A percentile compares a stretch with the other conserved stretches of the same genome.
These are phyloP conservation scores for Liquidambar formosana DNA, from an alignment of 164 flowering plant genomes.

Conservation along the genomic window DNA sequence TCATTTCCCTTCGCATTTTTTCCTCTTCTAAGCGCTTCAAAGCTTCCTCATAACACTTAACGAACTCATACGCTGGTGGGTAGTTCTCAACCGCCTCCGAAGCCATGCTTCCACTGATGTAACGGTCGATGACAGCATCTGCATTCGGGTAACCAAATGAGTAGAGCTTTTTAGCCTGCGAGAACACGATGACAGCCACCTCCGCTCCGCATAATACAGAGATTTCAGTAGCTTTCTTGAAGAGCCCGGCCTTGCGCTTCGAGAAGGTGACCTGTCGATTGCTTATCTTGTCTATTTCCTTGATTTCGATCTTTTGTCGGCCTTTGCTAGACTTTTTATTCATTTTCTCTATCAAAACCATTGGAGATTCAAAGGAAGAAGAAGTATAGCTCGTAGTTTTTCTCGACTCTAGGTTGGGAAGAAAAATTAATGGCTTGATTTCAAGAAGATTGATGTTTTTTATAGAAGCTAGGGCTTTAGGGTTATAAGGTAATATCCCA, in stretches of 20 bases:
- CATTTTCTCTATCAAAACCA: neutral
- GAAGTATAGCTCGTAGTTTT: no score
- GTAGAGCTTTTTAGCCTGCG: constrained; percentile 33
- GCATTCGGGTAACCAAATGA: constrained; percentile 43
- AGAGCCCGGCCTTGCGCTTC: constrained; percentile 45
- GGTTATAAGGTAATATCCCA: no score
- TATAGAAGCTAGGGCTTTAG: no score
- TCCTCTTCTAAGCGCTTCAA: neutral
- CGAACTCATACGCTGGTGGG: no score
- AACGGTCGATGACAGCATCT: constrained; percentile 30
- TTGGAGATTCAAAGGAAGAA: no score
- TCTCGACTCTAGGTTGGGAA: no score
- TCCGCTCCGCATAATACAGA: constrained; percentile 38
- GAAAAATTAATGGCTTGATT: no score
- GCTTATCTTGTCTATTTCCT: constrained; percentile 20
- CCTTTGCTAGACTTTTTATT: constrained; percentile 8
- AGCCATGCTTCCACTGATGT: neutral
- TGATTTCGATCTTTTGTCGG: constrained; percentile 11
- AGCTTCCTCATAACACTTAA: no score
- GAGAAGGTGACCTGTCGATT: constrained; percentile 44
- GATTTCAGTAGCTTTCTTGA: constrained; percentile 54
- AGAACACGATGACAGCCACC: constrained; percentile 37
- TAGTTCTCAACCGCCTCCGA: no score
- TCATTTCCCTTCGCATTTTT: neutral
- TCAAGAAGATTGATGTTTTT: no score